Base-by-base conservation (phyloP, 2,329 filamentous ascomycete genomes). In the Fusarium vanettenii region DNA sequence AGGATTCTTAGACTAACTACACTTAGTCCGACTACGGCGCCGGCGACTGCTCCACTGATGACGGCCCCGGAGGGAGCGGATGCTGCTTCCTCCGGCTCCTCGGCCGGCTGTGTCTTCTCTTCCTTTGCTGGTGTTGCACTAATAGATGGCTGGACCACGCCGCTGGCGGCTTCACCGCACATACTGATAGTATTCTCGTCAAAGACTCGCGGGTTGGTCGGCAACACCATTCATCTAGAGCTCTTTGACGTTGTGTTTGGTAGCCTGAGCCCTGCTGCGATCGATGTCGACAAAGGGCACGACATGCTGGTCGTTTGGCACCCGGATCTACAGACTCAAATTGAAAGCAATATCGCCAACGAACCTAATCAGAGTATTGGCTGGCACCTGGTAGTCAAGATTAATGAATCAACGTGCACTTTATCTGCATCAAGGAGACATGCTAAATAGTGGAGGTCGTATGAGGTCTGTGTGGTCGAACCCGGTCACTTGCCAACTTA, bases 321-420 rank as follows among this genome's bases (percentile, higher is more conserved):
- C 25, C 27, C 48, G 27, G 25, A 52, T 18, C 25, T 79, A 59
- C 9, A 82, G 74, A 2, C 80, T 80, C 0, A 70, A 80, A 5
- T 77, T 68, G 10, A 82, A 79, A 0, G 79, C 82, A 0, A 81
- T 59, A 16, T 83, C 81, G 3, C 79, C 79, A 13, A 73, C 66
- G 31, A 80, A 81, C 3, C 78, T 80, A 67, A 5, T 8, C 48
- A 52, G 10, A 3, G 3, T 11, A 5, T 68, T 18, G 37, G 60
- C 50, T 33, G 37, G 0, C 14, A 2, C 6, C 1, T 11, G 4
- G 2, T 1, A 10, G 13, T 0, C 6, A n/a, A 9, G 5, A 18
- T 9, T 16, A 5, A 4, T 6, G 20, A 1, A 7, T 35, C 31
- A 0, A 64, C 71, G 18, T 57, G 71, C 77, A 57, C 37, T 16